Percentiles rank a stretch among this genome's conserved stretches.
Conservation (phyloP, 371 early-diverging fungal genomes). For the Mucor velutinosus region DNA sequence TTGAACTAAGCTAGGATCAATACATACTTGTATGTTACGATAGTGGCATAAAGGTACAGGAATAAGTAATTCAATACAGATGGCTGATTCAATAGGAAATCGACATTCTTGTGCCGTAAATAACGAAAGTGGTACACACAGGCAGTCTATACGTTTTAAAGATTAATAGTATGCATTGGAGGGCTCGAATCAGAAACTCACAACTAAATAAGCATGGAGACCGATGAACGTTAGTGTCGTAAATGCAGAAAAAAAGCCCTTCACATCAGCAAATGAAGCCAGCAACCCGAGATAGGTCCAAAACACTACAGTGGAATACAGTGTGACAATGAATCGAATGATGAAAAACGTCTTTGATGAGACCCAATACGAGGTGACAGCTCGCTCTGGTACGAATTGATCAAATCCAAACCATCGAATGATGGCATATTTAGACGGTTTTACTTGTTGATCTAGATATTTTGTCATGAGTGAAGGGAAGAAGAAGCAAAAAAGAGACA, state of each 20-base stretch:
- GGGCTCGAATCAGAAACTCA: conserved; percentile 16
- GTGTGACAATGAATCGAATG: conserved; percentile 38
- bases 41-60: conserved; percentile 42
- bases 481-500: neutral
- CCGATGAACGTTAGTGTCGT: conserved; percentile 60
- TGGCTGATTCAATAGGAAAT: conserved; percentile 37
- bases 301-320: conserved; percentile 47
- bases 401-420: conserved; percentile 51
- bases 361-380: conserved; percentile 58
- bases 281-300: conserved; percentile 39
- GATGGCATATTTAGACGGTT: conserved; percentile 28
- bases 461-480: neutral
- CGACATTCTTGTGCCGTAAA: conserved; percentile 23
- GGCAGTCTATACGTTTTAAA: conserved; percentile 13
- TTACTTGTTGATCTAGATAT: neutral
- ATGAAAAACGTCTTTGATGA: conserved; percentile 43
- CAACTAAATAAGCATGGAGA: conserved; percentile 52
- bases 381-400: conserved; percentile 54
- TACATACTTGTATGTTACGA: conserved; percentile 50
- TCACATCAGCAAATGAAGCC: neutral
- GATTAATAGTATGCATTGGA: neutral
- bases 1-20: neutral
- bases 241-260: conserved; percentile 45
- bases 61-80: conserved; percentile 46
- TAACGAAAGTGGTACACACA: conserved; percentile 36